Evolutionary conservation across 2,329 filamentous ascomycete genomes (phyloP).

Genomic region (Fusarium camptoceras): DNA sequence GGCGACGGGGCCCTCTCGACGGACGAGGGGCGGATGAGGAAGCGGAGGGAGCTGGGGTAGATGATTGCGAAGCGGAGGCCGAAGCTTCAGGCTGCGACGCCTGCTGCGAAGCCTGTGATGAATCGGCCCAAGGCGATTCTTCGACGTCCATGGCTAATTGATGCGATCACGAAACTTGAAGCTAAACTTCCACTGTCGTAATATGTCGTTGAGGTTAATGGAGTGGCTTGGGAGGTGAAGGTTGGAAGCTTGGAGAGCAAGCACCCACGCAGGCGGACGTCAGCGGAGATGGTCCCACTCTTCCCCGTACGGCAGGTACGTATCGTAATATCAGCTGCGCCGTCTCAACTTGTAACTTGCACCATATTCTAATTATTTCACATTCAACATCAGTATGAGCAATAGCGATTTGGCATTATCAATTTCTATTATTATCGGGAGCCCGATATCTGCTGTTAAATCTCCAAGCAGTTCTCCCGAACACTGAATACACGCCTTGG

Average conservation of each 20-base stretch:
- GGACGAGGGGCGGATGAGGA: constrained; percentile 55
- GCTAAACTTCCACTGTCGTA: constrained; percentile 14
- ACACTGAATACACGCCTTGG: background rate
- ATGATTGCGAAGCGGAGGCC: constrained; percentile 48
- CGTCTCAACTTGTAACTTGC: background rate
- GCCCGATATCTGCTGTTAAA: background rate
- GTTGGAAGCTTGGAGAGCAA: constrained; percentile 41
- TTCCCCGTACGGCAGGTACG: constrained; percentile 35
- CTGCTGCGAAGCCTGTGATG: constrained; percentile 52
- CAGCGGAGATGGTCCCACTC: constrained; percentile 42
- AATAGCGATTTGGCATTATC: background rate
- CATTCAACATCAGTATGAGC: background rate
- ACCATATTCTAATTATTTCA: background rate
- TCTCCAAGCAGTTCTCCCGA: background rate
- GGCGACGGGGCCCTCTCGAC: constrained; percentile 66
- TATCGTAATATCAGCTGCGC: constrained; percentile 7
- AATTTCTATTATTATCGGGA: background rate
- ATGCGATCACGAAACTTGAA: constrained; percentile 11
- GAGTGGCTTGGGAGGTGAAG: constrained; percentile 34
- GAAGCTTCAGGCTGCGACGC: constrained; percentile 48
- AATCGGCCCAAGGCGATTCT: constrained; percentile 67
- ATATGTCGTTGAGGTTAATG: constrained; percentile 14
- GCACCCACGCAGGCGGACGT: constrained; percentile 34
- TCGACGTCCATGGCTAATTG: constrained; percentile 60
- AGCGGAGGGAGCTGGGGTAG: constrained; percentile 45